Evolutionary conservation across 1,284 basidiomycete species (phyloP), one percentile per base, ranked within the genome.

Genomic region (Takashimella koratensis): DNA sequence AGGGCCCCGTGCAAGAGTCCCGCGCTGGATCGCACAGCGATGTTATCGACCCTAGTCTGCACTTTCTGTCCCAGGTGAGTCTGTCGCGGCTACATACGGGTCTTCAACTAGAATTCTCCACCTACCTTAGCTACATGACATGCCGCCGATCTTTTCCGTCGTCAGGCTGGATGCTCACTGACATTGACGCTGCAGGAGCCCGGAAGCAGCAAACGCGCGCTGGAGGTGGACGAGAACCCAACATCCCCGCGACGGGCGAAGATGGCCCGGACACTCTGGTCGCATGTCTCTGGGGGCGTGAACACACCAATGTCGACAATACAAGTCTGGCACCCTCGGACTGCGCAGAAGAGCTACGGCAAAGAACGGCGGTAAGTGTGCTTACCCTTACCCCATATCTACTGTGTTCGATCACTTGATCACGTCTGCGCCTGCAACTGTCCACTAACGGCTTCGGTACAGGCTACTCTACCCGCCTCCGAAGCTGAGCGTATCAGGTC

Each of bases 331-430:
- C 71, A 74, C 49, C 68, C 69, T 6, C 66, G 58, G 21, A 66
- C 70, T 3, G 70, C 59, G 13, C 71, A 73, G 54, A 74, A 73
- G 60, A 70, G 69, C 51, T 74, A 74, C 45, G 67, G 64, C 19
- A 70, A 71, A 45, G 73, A 74, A 50, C 51, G 66, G 45, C 57
- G 73, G 73, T 71, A 41, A 50, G 69, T 57, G 13, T 5, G n/a
- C n/a, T n/a, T n/a, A n/a, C n/a, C n/a, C n/a, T n/a, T 36, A 36
- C 16, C 43, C 2, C 45, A 23, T n/a, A 16, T 39, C 3, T 12
- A n/a, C 44, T n/a, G n/a, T n/a, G n/a, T n/a, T n/a, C n/a, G n/a
- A n/a, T n/a, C n/a, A n/a, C n/a, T n/a, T n/a, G n/a, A n/a, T n/a
- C n/a, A n/a, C n/a, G n/a, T n/a, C n/a, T n/a, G n/a, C n/a, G n/a